These are phyloP conservation scores for Penstemon newberryi DNA, from an alignment of 257 asterid species.

Conservation along the genomic window DNA sequence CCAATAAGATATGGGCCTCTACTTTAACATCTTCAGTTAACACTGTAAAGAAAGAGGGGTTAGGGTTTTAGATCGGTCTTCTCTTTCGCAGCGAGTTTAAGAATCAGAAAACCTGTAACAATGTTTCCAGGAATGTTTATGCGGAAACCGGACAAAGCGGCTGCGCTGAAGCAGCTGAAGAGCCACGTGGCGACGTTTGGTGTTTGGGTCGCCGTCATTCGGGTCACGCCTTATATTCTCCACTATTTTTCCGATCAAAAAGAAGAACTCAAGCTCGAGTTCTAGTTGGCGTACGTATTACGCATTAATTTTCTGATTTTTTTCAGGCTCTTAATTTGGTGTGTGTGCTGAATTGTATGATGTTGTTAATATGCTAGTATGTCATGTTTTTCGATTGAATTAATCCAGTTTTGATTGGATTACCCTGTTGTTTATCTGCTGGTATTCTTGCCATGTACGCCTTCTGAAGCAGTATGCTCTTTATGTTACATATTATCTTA, in stretches of 20 bases:
- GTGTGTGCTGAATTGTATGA: too few relatives aligned
- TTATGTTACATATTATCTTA: too few relatives aligned
- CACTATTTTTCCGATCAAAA: slow-evolving; percentile 52
- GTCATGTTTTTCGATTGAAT: too few relatives aligned
- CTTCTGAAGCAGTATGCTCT: too few relatives aligned
- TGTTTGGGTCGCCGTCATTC: slow-evolving; percentile 55
- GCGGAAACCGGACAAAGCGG: slow-evolving; percentile 56
- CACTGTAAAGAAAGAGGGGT: slow-evolving; percentile 1
- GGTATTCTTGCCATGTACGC: too few relatives aligned
- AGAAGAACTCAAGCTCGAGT: slow-evolving; percentile 49
- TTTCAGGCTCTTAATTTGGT: neutral
- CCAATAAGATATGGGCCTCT: neutral
- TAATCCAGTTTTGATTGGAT: too few relatives aligned
- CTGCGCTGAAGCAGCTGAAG: slow-evolving; percentile 62
- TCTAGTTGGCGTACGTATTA: slow-evolving; percentile 23
- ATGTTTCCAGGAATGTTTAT: slow-evolving; percentile 60
- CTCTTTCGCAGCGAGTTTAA: neutral
- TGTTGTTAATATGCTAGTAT: too few relatives aligned
- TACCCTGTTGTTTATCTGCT: too few relatives aligned
- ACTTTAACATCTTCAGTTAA: neutral
- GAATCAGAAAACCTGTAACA: too few relatives aligned
- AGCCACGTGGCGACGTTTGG: slow-evolving; percentile 51
- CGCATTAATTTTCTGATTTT: neutral
- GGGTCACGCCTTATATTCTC: slow-evolving; percentile 56
- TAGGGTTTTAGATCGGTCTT: slow-evolving; percentile 38